These are phyloP conservation scores for Pseudofabraea citricarpa DNA, from an alignment of 2,329 filamentous ascomycete species.

Conservation along the genomic window DNA sequence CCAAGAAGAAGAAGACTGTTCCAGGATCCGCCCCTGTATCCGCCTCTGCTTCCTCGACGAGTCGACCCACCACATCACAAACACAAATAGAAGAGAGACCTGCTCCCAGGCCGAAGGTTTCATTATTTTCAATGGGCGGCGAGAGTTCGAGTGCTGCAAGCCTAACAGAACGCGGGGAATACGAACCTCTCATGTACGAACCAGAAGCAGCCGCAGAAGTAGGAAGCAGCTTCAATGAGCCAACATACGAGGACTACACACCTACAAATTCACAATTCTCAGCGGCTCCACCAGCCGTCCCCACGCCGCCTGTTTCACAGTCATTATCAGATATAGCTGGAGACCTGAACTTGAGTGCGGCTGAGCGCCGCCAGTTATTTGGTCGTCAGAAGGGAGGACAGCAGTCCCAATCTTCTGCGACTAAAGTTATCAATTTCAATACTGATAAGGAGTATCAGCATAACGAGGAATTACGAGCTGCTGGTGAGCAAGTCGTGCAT, in stretches of 20 bases:
- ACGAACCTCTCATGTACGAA: conserved; percentile 47
- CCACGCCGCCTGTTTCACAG: conserved; percentile 32
- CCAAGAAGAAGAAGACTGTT: conserved; percentile 53
- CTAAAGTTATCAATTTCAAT: conserved; percentile 81
- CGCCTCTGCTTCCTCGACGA: conserved; percentile 15
- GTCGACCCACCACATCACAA: conserved; percentile 19
- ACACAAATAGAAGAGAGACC: conserved; percentile 18
- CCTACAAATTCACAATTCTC: conserved; percentile 16
- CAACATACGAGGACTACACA: conserved; percentile 26
- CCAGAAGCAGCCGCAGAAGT: conserved; percentile 12
- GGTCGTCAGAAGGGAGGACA: conserved; percentile 54
- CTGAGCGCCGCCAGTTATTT: conserved; percentile 78
- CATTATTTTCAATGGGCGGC: conserved; percentile 61
- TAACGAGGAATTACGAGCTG: conserved; percentile 71
- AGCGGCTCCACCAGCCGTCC: conserved; percentile 19
- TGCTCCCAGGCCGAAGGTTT: conserved; percentile 54
- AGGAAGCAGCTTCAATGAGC: conserved; percentile 10
- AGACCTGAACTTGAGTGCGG: conserved; percentile 72
- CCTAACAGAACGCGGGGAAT: conserved; percentile 27
- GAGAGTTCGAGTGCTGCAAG: conserved; percentile 24
- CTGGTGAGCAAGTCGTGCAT: conserved; percentile 66
- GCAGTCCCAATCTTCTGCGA: conserved; percentile 37
- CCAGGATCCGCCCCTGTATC: conserved; percentile 6
- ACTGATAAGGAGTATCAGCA: conserved; percentile 81
- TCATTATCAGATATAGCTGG: conserved; percentile 68